phyloP scores from a whole-genome alignment of 2,329 filamentous ascomycete genomes.

The Stachybotrys chartarum region DNA sequence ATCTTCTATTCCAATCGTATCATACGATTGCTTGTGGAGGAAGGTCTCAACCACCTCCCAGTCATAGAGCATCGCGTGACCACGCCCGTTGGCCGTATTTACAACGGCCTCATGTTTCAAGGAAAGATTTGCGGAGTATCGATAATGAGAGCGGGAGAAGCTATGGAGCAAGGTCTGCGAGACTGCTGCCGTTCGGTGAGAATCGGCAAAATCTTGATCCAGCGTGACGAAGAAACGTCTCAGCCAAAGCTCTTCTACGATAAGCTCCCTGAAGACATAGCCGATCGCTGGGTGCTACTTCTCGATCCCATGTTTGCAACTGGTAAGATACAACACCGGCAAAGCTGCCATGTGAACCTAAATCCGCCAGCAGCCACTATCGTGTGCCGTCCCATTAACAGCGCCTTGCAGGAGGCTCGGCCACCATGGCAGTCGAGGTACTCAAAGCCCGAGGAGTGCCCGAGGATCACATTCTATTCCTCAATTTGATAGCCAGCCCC shows the following conservation, averaged over 20 bases:
- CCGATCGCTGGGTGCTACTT: conserved; percentile 84
- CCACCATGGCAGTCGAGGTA: conserved; percentile 94
- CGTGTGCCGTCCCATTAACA: not conserved
- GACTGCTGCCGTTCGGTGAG: conserved; percentile 97
- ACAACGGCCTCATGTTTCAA: conserved; percentile 89
- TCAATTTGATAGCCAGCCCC: conserved; percentile 96
- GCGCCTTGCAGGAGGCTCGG: conserved; percentile 67
- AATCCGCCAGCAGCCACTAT: not conserved
- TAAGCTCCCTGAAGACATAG: conserved; percentile 91
- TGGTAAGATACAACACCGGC: conserved; percentile 42
- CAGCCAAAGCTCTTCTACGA: conserved; percentile 95
- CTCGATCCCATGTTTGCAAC: conserved; percentile 99
- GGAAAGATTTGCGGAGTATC: conserved; percentile 98
- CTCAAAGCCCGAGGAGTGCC: conserved; percentile 85
- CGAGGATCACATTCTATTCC: conserved; percentile 89
- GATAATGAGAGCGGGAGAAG: conserved; percentile 96
- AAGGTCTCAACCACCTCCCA: conserved; percentile 93
- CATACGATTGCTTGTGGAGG: conserved; percentile 91
- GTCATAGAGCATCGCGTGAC: conserved; percentile 83
- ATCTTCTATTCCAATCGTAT: conserved; percentile 99
- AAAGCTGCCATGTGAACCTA: not conserved
- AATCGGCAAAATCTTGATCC: conserved; percentile 97
- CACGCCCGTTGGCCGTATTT: conserved; percentile 81
- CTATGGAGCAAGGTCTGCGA: conserved; percentile 94
- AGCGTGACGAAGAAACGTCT: conserved; percentile 90